Evolutionary conservation across 2,329 filamentous ascomycete genomes (phyloP), one percentile per base, ranked within the genome.

Genomic region (Drechslerella coelobrocha): DNA sequence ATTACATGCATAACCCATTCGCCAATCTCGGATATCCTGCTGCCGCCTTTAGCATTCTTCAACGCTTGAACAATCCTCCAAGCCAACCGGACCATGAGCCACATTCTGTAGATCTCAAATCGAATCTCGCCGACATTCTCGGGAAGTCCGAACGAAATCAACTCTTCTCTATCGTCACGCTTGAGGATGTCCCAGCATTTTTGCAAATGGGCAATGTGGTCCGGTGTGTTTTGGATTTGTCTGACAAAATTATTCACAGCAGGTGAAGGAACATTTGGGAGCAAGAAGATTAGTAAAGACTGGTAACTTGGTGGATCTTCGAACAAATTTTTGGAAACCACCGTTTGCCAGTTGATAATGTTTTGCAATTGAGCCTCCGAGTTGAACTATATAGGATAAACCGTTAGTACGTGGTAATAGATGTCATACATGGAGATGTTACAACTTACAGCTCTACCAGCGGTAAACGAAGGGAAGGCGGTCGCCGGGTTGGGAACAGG

Each of bases 61-160:
- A 72, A 50, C 24, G 68, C 68, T 59, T 72, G 68, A 12, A 65
- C 60, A n/a, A 72, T 60, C 26, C 68, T 65, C 68, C 68, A 72
- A 19, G 68, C 68, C 19, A 72, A 54, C 27, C 61, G 59, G 29
- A 63, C 60, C 54, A 72, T 51, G 31, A 72, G 53, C 68, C 68
- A 72, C 61, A 72, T 60, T 23, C 68, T 59, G 53, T 72, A 72
- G 24, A 72, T 72, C 39, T 72, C 68, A 27, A 72, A 72, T 72
- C 68, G 48, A 55, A 72, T 72, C 41, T 72, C 68, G 17, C 68
- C 68, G 37, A 72, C 60, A 23, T 55, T 52, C 19, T 72, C 68
- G 17, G 68, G 68, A 23, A 72, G 7, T 6, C 68, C 68, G 43
- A 72, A 72, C 2, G 68, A 65, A 7, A 63, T 53, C 47, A 72